Evolutionary conservation across 2,329 filamentous ascomycete genomes (phyloP), one percentile per base, ranked within the genome.

Genomic region (Chalaropsis thielavioides): DNA sequence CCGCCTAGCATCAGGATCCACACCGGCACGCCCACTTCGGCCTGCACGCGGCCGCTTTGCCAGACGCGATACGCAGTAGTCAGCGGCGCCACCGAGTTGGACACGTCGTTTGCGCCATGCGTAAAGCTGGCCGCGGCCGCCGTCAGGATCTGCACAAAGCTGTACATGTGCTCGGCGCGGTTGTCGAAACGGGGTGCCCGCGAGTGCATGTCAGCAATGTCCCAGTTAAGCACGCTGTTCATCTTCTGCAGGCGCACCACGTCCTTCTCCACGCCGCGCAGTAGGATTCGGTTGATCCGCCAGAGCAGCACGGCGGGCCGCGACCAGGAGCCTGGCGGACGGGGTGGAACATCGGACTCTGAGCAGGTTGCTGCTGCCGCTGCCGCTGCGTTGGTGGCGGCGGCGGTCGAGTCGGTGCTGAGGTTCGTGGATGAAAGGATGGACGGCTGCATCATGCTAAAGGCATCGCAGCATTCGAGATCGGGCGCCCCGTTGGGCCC

Each of bases 31-130:
- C 72, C 71, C 0, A 75, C 73, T n/a, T 73, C 69, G 11, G 70
- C 71, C 11, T 69, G 66, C 2, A 78, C 72, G 3, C 70, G 69
- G 15, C 80, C 80, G 0, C 73, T 74, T 4, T 71, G 70, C 76
- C 78, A 83, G 41, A 80, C 76, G 11, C 76, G 72, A 72, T 80
- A 83, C 60, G 80, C 79, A 19, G 79, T 80, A 11, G 79, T 75
- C 70, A 79, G 80, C 1, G 80, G 80, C 27, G 78, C 78, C 60
- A 79, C 76, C 46, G 78, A 76, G 70, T 82, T 83, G 65, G 77
- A 75, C 24, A 83, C 79, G 68, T 83, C 81, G 71, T 83, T 82
- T 65, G 79, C 78, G 66, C 81, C 81, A 73, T 83, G 81, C 1
- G 80, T 79, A 68, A 83, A 82, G 7, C 78, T 81, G 17, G 80